Evolutionary conservation across 1,139 yeast genomes (phyloP).

Genomic region (Nakaseomyces uthaithaninus): DNA sequence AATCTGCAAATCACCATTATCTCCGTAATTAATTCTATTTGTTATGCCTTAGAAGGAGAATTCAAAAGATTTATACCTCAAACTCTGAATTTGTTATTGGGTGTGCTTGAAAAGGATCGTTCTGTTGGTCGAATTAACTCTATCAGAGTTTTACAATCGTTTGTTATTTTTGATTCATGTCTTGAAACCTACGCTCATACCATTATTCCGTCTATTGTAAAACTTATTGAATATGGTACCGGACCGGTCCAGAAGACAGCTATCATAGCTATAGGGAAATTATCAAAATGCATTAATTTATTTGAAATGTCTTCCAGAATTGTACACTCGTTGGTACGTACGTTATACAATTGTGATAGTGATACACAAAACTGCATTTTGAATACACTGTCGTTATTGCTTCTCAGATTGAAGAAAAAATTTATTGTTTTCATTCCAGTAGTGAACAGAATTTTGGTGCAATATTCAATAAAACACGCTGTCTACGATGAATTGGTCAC

Average conservation of each 20-base stretch:
- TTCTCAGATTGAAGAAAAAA: conserved; percentile 75
- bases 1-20: conserved; percentile 74
- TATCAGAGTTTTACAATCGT: conserved; percentile 70
- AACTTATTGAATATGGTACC: conserved; percentile 65
- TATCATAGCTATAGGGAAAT: conserved; percentile 74
- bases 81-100: conserved; percentile 64
- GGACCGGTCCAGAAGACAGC: conserved; percentile 59
- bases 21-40: conserved; percentile 72
- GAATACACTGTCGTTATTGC: conserved; percentile 71
- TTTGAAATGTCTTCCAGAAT: conserved; percentile 88
- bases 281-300: conserved; percentile 64
- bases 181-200: conserved; percentile 84
- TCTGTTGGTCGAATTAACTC: conserved; percentile 59
- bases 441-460: conserved; percentile 61
- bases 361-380: conserved; percentile 59
- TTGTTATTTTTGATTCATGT: conserved; percentile 83
- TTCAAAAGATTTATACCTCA: conserved; percentile 78
- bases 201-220: conserved; percentile 74
- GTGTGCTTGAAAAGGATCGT: conserved; percentile 71
- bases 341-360: conserved; percentile 48
- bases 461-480: conserved; percentile 60
- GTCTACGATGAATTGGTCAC: conserved; percentile 75
- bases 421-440: conserved; percentile 87
- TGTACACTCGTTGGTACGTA: conserved; percentile 75
- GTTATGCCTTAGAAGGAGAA: conserved; percentile 84